Evolutionary conservation across 371 early-diverging fungal genomes (phyloP).

Genomic region (Quaeritorhiza haematococci): DNA sequence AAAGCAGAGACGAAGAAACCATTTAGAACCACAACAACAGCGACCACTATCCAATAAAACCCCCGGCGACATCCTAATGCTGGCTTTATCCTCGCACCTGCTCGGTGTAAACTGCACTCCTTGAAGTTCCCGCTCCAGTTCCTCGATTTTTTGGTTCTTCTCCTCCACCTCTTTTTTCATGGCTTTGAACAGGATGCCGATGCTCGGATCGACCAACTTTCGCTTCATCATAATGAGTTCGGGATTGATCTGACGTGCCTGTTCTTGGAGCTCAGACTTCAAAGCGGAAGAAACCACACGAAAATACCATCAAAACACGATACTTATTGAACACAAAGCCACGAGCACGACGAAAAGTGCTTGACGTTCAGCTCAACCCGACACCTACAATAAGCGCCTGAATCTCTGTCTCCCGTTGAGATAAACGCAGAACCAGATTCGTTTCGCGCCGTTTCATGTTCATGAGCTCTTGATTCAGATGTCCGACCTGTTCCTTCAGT

Average conservation of each 20-base stretch:
- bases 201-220: conserved; percentile 35
- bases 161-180: conserved; percentile 37
- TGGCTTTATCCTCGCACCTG: conserved; percentile 24
- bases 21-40: background rate
- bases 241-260: background rate
- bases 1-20: background rate
- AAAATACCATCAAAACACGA: no score
- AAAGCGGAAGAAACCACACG: background rate
- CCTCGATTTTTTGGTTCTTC: conserved; percentile 27
- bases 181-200: conserved; percentile 24
- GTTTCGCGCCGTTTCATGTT: background rate
- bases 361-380: no score
- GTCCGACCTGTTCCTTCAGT: background rate
- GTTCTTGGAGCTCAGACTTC: conserved; percentile 8
- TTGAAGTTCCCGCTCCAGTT: conserved; percentile 30
- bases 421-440: background rate
- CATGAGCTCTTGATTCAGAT: background rate
- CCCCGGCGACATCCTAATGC: no score
- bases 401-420: background rate
- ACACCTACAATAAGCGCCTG: conserved; percentile 1
- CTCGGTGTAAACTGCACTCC: conserved; percentile 29
- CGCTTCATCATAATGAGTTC: conserved; percentile 3
- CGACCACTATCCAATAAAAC: no score
- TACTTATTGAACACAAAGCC: no score
- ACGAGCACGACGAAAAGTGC: no score